A percentile compares a stretch with the other conserved stretches of the same genome.
Conservation (phyloP, 108 stramenopile genomes). For the Discostella stelligeroides region DNA sequence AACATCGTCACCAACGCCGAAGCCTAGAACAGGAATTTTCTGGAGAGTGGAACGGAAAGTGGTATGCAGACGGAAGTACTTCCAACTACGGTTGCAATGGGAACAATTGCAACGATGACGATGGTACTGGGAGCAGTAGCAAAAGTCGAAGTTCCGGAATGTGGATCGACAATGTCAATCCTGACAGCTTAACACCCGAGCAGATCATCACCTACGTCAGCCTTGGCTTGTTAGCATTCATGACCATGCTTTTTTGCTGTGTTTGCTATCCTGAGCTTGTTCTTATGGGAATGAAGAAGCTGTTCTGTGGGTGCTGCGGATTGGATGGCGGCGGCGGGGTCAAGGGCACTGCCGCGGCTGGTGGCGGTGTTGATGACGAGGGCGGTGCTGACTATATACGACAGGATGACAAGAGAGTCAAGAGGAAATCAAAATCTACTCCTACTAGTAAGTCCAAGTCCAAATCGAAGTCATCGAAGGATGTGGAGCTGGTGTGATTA, state of each 20-base stretch:
- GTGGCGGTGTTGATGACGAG: no score
- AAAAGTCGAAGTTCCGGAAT: background rate
- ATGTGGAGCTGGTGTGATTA: constrained; percentile 2
- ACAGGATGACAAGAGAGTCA: constrained; percentile 2
- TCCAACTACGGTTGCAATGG: background rate
- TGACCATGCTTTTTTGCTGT: constrained; percentile 5
- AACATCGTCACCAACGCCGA: no score
- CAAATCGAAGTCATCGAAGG: background rate
- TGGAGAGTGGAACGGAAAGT: constrained; percentile 2
- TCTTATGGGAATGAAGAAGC: background rate
- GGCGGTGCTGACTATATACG: background rate
- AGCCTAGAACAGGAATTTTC: background rate
- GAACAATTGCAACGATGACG: background rate
- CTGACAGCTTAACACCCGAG: constrained; percentile 2
- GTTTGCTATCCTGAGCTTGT: constrained; percentile 11
- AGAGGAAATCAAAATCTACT: background rate
- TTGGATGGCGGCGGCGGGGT: background rate
- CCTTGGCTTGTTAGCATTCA: constrained; percentile 3
- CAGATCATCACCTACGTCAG: constrained; percentile 12
- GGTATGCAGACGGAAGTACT: background rate
- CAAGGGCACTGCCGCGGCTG: background rate
- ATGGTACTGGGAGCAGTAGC: background rate
- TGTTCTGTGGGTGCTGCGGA: background rate
- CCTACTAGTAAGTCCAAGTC: background rate
- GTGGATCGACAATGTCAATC: constrained; percentile 4